Evolutionary conservation across 768 basidiomycete genomes (phyloP), one percentile per base, ranked within the genome.

Genomic region (Mycena chlorophos): DNA sequence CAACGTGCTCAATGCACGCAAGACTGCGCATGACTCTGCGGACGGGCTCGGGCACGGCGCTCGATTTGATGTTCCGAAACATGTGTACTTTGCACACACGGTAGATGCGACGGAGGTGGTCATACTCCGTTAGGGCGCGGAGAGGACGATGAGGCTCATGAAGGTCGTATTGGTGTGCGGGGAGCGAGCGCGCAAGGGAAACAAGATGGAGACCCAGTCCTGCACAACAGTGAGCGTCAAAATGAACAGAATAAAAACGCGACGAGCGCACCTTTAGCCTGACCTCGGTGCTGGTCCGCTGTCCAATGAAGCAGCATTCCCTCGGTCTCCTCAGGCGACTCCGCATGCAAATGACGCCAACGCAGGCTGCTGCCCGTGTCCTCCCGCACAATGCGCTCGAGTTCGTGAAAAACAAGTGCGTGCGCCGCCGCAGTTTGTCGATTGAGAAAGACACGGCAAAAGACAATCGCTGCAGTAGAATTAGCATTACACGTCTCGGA

Each of bases 321-420:
- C 20, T 57, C 55, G 1, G 48, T 55, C 8, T 63, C 62, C 14
- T 60, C 47, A 1, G 29, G 6, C 13, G 13, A 29, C 10, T 16
- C 8, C 0, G 60, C 62, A 53, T 67, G 63, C 1, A 69, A n/a
- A 55, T 69, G 66, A 10, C 58, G 60, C 64, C 63, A 69, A 8
- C 27, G 12, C 1, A 69, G 52, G 12, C 5, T 2, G 17, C 49
- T 40, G 6, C 65, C 66, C 1, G 64, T 68, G 43, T 70, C 68
- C 17, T 58, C 19, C 3, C 53, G 19, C 2, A 70, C 58, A 16
- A 70, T 61, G 5, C 56, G 28, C 12, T 66, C 58, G 3, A 70
- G 54, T 43, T 55, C 47, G 6, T 62, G 30, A 27, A 68, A 64
- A 10, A 67, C 49, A 0, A 47, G 46, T 40, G 61, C 45, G 34